Conservation (phyloP, 441 rosid genomes). For the Aleurites moluccanus region DNA sequence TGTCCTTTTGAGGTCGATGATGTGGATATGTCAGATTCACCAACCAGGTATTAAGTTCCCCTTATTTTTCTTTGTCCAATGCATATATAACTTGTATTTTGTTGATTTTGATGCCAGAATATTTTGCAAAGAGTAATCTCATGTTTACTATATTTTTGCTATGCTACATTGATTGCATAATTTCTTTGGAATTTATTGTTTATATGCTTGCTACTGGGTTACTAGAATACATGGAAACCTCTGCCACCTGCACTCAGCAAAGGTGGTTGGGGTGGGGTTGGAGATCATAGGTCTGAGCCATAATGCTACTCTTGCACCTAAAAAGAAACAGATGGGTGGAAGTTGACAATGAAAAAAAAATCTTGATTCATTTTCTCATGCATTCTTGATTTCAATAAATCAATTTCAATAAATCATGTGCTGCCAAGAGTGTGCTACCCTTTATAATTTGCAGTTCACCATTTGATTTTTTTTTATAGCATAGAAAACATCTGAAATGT, state of each 20-base stretch:
- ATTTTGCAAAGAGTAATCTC: neutral
- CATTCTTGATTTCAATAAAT: neutral
- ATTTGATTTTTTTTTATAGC: neutral
- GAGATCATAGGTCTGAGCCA: neutral
- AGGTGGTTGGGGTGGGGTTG: neutral
- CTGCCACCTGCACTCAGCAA: neutral
- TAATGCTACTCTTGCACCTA: neutral
- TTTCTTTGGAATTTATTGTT: neutral
- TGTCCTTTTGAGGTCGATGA: conserved; percentile 91
- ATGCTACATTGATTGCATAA: conserved; percentile 11
- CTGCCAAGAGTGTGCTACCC: neutral
- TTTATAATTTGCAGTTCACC: neutral
- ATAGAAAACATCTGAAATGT: neutral
- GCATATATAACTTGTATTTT: neutral
- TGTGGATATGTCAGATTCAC: conserved; percentile 59
- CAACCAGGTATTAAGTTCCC: conserved; percentile 46
- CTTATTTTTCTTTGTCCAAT: neutral
- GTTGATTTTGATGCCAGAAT: neutral
- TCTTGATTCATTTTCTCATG: neutral
- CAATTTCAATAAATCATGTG: too few relatives aligned
- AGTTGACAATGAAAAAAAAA: neutral
- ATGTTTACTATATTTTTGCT: conserved; percentile 1
- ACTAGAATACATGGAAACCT: neutral
- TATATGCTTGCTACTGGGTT: neutral
- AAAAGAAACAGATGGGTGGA: too few relatives aligned